Evolutionary conservation across 768 basidiomycete species (phyloP), one percentile per base, ranked within the genome.

Genomic region (Russula sp.): DNA sequence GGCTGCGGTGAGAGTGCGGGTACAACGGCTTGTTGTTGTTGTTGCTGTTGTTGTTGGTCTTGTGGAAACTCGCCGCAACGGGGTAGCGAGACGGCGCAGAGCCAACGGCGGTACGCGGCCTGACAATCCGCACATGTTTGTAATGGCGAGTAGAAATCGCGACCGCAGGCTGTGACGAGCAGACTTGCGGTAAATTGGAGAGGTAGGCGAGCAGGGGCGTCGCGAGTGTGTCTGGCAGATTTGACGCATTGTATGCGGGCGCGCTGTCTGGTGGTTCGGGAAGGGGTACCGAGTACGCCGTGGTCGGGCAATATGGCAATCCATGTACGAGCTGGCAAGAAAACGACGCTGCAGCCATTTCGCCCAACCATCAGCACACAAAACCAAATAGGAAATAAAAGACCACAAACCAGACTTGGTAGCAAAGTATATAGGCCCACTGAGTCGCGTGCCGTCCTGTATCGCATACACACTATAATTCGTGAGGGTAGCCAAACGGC

Each of bases 381-480:
- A 57, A 49, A n/a, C 13, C 48, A 30, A 48, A 46, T 32, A 20
- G 10, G 16, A 26, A 24, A n/a, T n/a, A 9, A 38, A 2, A 5
- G 28, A 11, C 10, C 18, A 32, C 64, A 24, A 9, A 61, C 64
- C 78, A 20, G 88, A 87, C 76, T 94, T 94, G 3, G 92, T 94
- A 9, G 77, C 72, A 63, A 93, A 88, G 69, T 81, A 87, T 2
- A 88, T 81, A 0, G 90, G 90, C 2, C 83, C 84, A 61, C 80
- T 84, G 54, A 91, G 80, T 69, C 82, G 81, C 52, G 81, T 78
- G 9, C 74, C 76, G 63, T 83, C 79, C 66, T 84, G 77, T 2
- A 90, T 69, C 16, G 85, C 81, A 70, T 85, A 93, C 0, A 81
- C 84, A 0, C 91, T 92, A 69, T 94, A 94, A 69, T 94, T 94